Percentiles rank a stretch among this genome's conserved stretches.
phyloP scores from a whole-genome alignment of 805 yeast species.

The Barnettozyma populi region DNA sequence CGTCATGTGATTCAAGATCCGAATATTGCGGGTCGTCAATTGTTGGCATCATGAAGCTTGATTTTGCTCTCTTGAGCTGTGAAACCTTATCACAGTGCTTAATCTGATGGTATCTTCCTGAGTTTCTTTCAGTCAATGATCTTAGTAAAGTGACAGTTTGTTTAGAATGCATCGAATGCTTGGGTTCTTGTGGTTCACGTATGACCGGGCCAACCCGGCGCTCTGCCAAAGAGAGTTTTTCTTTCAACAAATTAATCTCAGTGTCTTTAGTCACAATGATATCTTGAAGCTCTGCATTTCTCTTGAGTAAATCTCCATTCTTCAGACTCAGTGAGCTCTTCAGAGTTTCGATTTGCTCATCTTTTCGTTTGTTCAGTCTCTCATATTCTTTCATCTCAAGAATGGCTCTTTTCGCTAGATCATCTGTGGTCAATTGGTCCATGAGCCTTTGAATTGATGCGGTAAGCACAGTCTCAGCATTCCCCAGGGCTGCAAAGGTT shows the following conservation, averaged over 20 bases:
- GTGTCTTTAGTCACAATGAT: slow-evolving; percentile 60
- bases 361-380: slow-evolving; percentile 36
- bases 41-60: slow-evolving; percentile 6
- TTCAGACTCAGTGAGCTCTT: slow-evolving; percentile 10
- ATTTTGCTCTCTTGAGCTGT: slow-evolving; percentile 2
- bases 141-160: slow-evolving; percentile 4
- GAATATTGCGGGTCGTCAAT: not conserved
- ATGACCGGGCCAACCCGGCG: slow-evolving; percentile 14
- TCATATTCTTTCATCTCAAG: slow-evolving; percentile 43
- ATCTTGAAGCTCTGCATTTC: slow-evolving; percentile 46
- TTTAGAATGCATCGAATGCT: not conserved
- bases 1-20: not conserved
- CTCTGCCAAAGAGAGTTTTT: slow-evolving; percentile 56
- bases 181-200: not conserved
- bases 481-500: slow-evolving; percentile 32
- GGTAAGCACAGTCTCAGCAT: slow-evolving; percentile 44
- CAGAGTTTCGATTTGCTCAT: slow-evolving; percentile 13
- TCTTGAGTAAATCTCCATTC: slow-evolving; percentile 33
- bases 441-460: slow-evolving; percentile 60
- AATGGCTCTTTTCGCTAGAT: slow-evolving; percentile 62
- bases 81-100: not conserved
- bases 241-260: slow-evolving; percentile 47
- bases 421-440: slow-evolving; percentile 67
- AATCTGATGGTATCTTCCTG: not conserved
- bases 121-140: slow-evolving; percentile 6